Evolutionary conservation across 306 rosid genomes (phyloP).

Genomic region (Gillenia trifoliata): DNA sequence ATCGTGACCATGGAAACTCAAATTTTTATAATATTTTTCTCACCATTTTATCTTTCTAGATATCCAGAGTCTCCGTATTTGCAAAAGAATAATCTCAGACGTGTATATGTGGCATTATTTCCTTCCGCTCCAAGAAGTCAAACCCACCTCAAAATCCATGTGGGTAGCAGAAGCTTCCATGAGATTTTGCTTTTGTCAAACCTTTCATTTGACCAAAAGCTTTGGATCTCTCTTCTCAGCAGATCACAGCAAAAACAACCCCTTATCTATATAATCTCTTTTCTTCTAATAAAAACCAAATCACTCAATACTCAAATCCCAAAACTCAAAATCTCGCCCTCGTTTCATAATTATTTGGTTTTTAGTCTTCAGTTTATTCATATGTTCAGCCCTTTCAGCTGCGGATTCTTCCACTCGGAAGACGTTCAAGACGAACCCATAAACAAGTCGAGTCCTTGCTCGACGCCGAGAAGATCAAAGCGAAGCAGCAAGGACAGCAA

Average conservation of each 20-base stretch:
- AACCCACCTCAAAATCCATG: conserved; percentile 11
- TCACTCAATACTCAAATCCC: background rate
- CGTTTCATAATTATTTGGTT: no score
- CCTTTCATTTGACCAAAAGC: conserved; percentile 33
- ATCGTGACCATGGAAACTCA: background rate
- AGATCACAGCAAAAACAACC: background rate
- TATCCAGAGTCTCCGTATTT: background rate
- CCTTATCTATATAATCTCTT: background rate
- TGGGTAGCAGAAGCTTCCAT: conserved; percentile 46
- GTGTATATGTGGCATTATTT: background rate
- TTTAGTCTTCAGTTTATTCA: background rate
- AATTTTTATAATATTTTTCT: background rate
- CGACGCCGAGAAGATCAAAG: conserved; percentile 40
- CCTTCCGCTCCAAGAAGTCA: background rate
- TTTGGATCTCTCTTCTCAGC: conserved; percentile 35
- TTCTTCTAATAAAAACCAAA: conserved; percentile 12
- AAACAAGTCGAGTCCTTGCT: conserved; percentile 22
- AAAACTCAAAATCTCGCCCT: background rate
- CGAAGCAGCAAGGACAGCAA: conserved; percentile 37
- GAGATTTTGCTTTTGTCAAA: conserved; percentile 24
- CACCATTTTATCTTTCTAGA: background rate
- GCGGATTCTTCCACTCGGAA: conserved; percentile 37
- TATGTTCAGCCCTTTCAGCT: conserved; percentile 47
- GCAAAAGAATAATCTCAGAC: background rate
- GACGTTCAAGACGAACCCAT: conserved; percentile 34